Evolutionary conservation across 179 eudicot species (phyloP).

Genomic region (Camellia oleifera): DNA sequence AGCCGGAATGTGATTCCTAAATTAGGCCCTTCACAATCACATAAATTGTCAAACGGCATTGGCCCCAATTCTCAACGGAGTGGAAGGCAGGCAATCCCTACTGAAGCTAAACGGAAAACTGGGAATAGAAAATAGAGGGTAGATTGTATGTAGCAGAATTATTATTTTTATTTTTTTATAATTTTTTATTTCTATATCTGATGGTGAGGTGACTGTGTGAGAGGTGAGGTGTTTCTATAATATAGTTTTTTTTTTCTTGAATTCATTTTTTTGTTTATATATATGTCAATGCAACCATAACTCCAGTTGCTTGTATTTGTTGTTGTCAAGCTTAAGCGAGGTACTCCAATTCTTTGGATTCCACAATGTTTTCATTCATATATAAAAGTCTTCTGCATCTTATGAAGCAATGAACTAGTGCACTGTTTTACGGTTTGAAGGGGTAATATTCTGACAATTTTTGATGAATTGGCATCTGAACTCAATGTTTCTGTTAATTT

Average conservation of each 20-base stretch:
- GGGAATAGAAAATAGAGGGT: constrained; percentile 56
- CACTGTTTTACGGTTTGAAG: too few species aligned
- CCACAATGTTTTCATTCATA: neutral
- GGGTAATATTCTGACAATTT: too few species aligned
- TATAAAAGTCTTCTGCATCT: neutral
- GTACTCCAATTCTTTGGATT: constrained; percentile 5
- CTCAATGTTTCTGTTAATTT: too few species aligned
- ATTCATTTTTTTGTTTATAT: neutral
- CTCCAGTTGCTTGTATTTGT: constrained; percentile 34
- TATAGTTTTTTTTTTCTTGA: neutral
- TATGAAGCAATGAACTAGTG: neutral
- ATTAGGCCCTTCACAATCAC: constrained; percentile 46
- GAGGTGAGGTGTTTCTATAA: constrained; percentile 6
- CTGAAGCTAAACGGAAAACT: constrained; percentile 60
- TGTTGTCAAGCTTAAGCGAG: constrained; percentile 7
- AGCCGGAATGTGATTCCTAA: constrained; percentile 57
- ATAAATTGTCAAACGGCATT: constrained; percentile 45
- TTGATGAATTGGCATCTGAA: too few species aligned
- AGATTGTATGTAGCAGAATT: constrained; percentile 11
- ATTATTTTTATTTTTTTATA: constrained; percentile 23
- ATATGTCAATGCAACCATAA: constrained; percentile 28
- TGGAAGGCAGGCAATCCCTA: constrained; percentile 52
- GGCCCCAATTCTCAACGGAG: constrained; percentile 38
- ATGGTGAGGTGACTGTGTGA: constrained; percentile 9
- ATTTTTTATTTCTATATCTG: constrained; percentile 22